These are phyloP conservation scores for Kodamaea arcana DNA, from an alignment of 1,139 yeast species.

Conservation along the genomic window DNA sequence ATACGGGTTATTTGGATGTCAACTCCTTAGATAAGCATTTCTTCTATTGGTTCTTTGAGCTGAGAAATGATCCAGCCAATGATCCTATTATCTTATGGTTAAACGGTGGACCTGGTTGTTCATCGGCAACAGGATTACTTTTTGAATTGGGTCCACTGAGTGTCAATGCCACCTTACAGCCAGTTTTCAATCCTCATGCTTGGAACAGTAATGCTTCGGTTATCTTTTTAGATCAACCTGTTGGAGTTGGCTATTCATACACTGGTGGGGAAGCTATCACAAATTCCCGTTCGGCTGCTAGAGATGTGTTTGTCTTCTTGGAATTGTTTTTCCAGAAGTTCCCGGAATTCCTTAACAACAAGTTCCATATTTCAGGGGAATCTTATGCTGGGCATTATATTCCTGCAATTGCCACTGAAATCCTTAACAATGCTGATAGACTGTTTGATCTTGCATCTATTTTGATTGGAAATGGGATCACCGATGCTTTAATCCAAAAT, in stretches of 20 bases:
- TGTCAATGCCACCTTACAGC: slow-evolving; percentile 46
- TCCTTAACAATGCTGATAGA: slow-evolving; percentile 60
- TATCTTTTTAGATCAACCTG: slow-evolving; percentile 70
- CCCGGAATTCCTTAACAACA: slow-evolving; percentile 53
- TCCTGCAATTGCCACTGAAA: slow-evolving; percentile 74
- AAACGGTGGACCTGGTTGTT: slow-evolving; percentile 77
- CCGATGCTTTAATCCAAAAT: slow-evolving; percentile 70
- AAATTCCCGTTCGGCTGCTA: slow-evolving; percentile 67
- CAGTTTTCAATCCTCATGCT: slow-evolving; percentile 56
- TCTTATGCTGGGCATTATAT: slow-evolving; percentile 87
- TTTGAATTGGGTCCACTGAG: slow-evolving; percentile 67
- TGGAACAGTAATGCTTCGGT: slow-evolving; percentile 72
- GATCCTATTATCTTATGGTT: slow-evolving; percentile 70
- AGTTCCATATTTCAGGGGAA: slow-evolving; percentile 84
- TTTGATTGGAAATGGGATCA: slow-evolving; percentile 79
- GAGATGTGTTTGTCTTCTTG: slow-evolving; percentile 74
- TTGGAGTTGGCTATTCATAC: slow-evolving; percentile 75
- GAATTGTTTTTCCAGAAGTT: slow-evolving; percentile 74
- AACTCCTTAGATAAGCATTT: slow-evolving; percentile 61
- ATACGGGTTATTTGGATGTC: slow-evolving; percentile 62
- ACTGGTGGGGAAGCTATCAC: slow-evolving; percentile 52
- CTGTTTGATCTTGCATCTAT: slow-evolving; percentile 66
- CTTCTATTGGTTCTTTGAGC: slow-evolving; percentile 75
- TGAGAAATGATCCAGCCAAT: slow-evolving; percentile 43
- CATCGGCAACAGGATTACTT: slow-evolving; percentile 62